Conservation (phyloP, 495 filamentous ascomycete species). For the Penicillium crystallinum region DNA sequence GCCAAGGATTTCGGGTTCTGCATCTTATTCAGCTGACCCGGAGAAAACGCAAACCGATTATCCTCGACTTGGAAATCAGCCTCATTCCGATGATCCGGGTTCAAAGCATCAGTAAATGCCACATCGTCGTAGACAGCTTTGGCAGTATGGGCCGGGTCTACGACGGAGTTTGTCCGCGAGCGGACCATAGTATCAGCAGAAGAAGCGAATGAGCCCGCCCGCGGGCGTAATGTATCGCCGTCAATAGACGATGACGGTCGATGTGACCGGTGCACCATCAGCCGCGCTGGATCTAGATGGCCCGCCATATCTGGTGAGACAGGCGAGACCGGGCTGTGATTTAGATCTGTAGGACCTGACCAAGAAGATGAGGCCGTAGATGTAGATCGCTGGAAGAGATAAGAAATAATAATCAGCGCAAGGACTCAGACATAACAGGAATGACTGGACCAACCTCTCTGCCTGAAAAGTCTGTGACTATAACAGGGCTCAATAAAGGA, state of each 20-base stretch:
- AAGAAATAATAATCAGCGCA: neutral
- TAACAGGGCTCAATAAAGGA: constrained; percentile 14
- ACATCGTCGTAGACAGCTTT: constrained; percentile 41
- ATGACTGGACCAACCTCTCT: constrained; percentile 20
- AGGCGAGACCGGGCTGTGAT: constrained; percentile 20
- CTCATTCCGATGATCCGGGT: constrained; percentile 60
- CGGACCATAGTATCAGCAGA: constrained; percentile 34
- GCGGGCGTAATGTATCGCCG: constrained; percentile 46
- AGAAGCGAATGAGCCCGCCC: constrained; percentile 45
- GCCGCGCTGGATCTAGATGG: constrained; percentile 18
- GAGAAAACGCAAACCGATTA: constrained; percentile 67
- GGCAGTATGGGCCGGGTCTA: constrained; percentile 20
- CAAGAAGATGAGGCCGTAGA: constrained; percentile 19
- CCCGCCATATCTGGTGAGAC: constrained; percentile 28
- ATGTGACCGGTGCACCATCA: constrained; percentile 33
- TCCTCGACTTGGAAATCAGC: constrained; percentile 58
- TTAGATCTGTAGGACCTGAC: constrained; percentile 20
- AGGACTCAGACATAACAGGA: neutral
- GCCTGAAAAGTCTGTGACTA: constrained; percentile 15
- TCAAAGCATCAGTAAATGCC: constrained; percentile 51
- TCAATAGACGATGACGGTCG: constrained; percentile 40
- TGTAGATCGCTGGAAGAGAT: constrained; percentile 12
- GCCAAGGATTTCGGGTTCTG: constrained; percentile 69
- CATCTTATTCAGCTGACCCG: constrained; percentile 68
- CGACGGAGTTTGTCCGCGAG: constrained; percentile 41